Evolutionary conservation across 805 yeast genomes (phyloP).

Genomic region (Lipomyces orientalis): DNA sequence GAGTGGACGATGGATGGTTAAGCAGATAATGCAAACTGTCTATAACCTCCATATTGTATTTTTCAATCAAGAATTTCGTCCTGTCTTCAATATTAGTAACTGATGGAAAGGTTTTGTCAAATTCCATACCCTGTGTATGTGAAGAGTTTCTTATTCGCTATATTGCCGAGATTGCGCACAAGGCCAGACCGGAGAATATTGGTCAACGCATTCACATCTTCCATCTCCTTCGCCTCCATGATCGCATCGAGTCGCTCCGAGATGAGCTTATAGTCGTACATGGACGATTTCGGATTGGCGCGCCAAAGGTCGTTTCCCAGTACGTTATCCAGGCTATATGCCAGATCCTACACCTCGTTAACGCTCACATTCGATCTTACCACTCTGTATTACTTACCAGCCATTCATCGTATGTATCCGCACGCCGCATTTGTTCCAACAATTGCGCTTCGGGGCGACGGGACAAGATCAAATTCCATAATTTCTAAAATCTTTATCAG

Average conservation of each 20-base stretch:
- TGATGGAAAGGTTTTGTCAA: background rate
- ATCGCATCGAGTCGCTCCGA: constrained; percentile 71
- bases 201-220: constrained; percentile 64
- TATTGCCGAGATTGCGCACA: constrained; percentile 89
- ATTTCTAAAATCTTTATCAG: constrained; percentile 5
- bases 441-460: constrained; percentile 52
- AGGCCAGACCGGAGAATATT: constrained; percentile 75
- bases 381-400: constrained; percentile 44
- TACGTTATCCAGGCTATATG: constrained; percentile 52
- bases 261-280: constrained; percentile 84
- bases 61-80: constrained; percentile 86
- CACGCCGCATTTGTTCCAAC: constrained; percentile 56
- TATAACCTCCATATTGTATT: constrained; percentile 77
- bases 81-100: constrained; percentile 45
- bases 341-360: constrained; percentile 37
- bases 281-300: constrained; percentile 70
- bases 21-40: constrained; percentile 65
- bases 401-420: constrained; percentile 74
- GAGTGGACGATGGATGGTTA: constrained; percentile 41
- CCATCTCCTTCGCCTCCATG: constrained; percentile 62
- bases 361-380: background rate
- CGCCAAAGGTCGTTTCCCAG: constrained; percentile 52
- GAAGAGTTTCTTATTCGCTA: constrained; percentile 77
- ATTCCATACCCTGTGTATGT: constrained; percentile 63
- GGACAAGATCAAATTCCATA: constrained; percentile 42